Evolutionary conservation across 106 monocot genomes (phyloP), one percentile per base, ranked within the genome.

Genomic region (Agapanthus africanus): DNA sequence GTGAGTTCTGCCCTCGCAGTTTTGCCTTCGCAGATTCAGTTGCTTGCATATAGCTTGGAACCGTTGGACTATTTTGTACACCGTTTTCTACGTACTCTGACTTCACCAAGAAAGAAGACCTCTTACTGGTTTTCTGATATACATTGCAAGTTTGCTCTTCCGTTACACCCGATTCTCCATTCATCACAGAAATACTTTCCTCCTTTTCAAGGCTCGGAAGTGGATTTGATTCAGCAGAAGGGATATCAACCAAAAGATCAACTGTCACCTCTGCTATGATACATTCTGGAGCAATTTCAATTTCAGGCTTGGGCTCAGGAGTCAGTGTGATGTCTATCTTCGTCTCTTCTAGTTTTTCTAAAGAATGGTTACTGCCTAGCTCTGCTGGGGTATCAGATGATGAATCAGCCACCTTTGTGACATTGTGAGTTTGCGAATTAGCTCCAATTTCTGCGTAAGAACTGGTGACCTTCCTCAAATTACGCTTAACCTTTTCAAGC

Each of bases 401-500:
- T 4, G 68, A 62, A 61, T 51, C 61, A 63, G 70, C 59, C 26
- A 77, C 51, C 37, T 78, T 81, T 73, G 49, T 68, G 6, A 67
- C 33, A 62, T 36, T 74, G 34, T 35, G 70, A 37, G 66, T 70
- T 74, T 71, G 69, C 37, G 59, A 11, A 1, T 27, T 38, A 44
- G 75, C 83, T 69, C 78, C 78, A 18, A 68, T 49, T 51, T 91
- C 85, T 68, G 68, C 50, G n/a, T 68, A 68, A 4, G 77, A 66
- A 80, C 73, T 86, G 54, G 95, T 71, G 27, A 92, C 78, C 84
- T 82, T 97, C 71, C 91, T 92, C 50, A 97, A 76, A 71, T 79
- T 97, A 51, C 82, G 83, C 47, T 97, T 97, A 19, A 97, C 97
- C 76, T 89, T 97, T 59, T 91, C 97, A 77, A 97, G 86, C 75